A percentile compares a stretch with the other conserved stretches of the same genome.
Evolutionary conservation across 345 rosid genomes (phyloP).

Genomic region (Physaria fendleri): DNA sequence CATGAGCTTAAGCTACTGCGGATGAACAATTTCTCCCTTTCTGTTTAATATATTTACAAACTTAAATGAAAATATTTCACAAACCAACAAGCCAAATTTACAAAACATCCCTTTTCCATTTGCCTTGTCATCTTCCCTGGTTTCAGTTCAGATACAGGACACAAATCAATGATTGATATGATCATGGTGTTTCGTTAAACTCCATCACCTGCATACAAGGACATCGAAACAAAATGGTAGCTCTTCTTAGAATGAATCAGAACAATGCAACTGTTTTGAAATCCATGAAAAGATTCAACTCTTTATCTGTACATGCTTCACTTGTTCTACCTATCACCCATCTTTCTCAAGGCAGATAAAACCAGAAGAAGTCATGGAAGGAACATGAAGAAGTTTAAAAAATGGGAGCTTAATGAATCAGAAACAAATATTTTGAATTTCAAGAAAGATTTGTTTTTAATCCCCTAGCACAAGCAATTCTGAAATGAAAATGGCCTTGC

Average conservation of each 20-base stretch:
- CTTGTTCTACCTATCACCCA: too few species aligned
- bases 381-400: not conserved
- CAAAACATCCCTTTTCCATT: constrained; percentile 6
- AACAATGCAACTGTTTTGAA: not conserved
- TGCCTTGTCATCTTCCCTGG: constrained; percentile 26
- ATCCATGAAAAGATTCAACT: not conserved
- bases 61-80: constrained; percentile 21
- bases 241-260: not conserved
- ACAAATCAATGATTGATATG: not conserved
- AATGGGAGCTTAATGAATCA: not conserved
- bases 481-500: not conserved
- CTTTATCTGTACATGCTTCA: not conserved
- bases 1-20: constrained; percentile 14
- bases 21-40: constrained; percentile 18
- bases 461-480: not conserved
- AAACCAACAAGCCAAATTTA: constrained; percentile 24
- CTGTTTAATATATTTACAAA: too few species aligned
- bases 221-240: not conserved
- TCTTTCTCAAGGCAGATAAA: not conserved
- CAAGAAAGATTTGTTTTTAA: not conserved
- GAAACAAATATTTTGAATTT: not conserved
- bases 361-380: constrained; percentile 8
- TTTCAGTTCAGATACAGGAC: constrained; percentile 14
- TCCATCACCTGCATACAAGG: constrained; percentile 32
- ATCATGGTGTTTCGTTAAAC: constrained; percentile 29